Percentiles rank a stretch among this genome's conserved stretches.
These are phyloP conservation scores for Penicillium italicum DNA, from an alignment of 2,329 filamentous ascomycete genomes.

Conservation along the genomic window DNA sequence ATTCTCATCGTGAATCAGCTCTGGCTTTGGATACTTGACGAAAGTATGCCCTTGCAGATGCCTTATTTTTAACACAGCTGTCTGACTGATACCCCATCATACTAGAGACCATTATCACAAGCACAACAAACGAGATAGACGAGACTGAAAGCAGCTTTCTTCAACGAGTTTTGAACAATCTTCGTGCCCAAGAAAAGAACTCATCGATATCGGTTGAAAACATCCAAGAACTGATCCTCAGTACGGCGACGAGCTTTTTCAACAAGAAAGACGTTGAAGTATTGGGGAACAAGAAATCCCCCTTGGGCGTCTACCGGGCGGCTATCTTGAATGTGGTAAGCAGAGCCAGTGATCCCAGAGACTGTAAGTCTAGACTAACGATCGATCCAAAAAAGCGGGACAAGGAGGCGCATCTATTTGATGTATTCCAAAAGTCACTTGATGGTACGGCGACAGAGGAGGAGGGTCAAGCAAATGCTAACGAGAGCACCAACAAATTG, in stretches of 20 bases:
- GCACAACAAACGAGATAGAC: slow-evolving; percentile 5
- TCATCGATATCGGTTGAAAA: neutral
- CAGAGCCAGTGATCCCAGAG: neutral
- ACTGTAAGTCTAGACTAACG: neutral
- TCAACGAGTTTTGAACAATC: neutral
- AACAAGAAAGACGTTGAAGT: neutral
- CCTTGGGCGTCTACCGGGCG: slow-evolving; percentile 14
- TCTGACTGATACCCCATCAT: neutral
- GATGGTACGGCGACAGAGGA: neutral
- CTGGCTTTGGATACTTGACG: no score
- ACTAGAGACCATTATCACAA: slow-evolving; percentile 12
- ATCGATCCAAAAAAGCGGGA: slow-evolving; percentile 2
- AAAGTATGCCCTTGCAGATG: slow-evolving; percentile 7
- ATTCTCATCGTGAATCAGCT: no score
- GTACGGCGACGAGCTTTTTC: slow-evolving; percentile 5
- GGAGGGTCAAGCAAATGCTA: neutral
- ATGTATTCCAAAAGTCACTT: neutral
- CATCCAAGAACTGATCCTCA: slow-evolving; percentile 8
- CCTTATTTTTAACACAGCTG: neutral
- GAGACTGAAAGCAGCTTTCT: neutral
- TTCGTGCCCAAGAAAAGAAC: neutral
- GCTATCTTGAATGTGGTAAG: slow-evolving; percentile 8
- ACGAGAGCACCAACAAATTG: neutral
- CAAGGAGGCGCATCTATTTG: neutral
- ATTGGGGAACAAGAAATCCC: slow-evolving; percentile 1